These are phyloP conservation scores for Fragilaria crotonensis DNA, from an alignment of 108 stramenopile species.

Conservation along the genomic window DNA sequence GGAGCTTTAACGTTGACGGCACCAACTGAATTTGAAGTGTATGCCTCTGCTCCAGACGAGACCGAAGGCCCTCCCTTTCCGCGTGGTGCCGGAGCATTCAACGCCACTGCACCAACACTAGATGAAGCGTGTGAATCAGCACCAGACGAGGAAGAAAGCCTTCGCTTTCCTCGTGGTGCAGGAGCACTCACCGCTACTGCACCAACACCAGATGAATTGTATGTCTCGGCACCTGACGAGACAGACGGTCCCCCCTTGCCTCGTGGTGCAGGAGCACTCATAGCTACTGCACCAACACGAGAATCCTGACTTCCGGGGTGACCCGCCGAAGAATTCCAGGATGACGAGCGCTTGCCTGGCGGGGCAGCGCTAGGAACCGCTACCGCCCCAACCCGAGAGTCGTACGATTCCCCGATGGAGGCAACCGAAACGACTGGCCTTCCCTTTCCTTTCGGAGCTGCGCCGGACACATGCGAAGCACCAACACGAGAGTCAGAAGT, in stretches of 20 bases:
- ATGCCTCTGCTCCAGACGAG: background rate
- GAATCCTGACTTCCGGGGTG: background rate
- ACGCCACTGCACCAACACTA: background rate
- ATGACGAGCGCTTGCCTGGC: background rate
- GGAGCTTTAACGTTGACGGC: background rate
- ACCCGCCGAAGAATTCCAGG: too few species aligned
- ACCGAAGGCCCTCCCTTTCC: background rate
- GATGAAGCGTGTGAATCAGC: background rate
- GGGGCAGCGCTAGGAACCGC: background rate
- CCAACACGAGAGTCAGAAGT: too few species aligned
- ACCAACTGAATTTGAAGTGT: background rate
- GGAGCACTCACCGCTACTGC: background rate
- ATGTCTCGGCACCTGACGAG: background rate
- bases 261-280: background rate
- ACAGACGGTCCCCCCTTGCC: background rate
- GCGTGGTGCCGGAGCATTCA: background rate
- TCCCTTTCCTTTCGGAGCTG: too few species aligned
- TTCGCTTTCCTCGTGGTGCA: background rate
- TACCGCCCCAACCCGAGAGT: background rate
- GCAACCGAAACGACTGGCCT: too few species aligned
- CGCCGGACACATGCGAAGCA: too few species aligned
- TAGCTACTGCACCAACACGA: background rate
- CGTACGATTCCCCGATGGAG: too few species aligned
- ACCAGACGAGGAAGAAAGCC: background rate
- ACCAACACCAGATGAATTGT: background rate